Conservation (phyloP, 306 rosid species). For the Clitoria ternatea region DNA sequence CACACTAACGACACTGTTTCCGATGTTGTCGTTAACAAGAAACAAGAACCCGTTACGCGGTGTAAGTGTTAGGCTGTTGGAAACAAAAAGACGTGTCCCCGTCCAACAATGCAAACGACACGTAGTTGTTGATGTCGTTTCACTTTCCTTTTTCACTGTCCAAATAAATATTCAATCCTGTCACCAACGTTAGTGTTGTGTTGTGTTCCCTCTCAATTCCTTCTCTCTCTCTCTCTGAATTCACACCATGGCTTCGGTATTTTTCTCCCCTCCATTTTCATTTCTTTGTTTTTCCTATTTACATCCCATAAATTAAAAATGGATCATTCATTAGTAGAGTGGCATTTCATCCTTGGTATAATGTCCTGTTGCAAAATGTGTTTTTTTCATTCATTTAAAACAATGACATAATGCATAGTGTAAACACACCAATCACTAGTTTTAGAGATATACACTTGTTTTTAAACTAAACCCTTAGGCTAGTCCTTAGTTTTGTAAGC, state of each 20-base stretch:
- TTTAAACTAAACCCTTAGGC: too few species aligned
- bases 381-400: too few species aligned
- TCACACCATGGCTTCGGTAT: constrained; percentile 57
- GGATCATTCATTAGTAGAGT: not conserved
- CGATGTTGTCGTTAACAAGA: not conserved
- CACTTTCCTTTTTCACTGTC: not conserved
- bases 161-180: not conserved
- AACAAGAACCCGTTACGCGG: not conserved
- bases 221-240: not conserved
- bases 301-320: not conserved
- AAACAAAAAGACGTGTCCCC: not conserved
- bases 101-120: constrained; percentile 11
- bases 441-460: too few species aligned
- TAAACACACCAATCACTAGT: not conserved
- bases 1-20: not conserved
- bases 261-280: not conserved
- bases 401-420: not conserved
- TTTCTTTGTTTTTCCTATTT: not conserved
- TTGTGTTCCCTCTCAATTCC: not conserved
- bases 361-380: too few species aligned
- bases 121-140: not conserved
- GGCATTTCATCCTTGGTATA: not conserved
- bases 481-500: too few species aligned
- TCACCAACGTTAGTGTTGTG: not conserved
- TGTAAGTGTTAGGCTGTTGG: too few species aligned